Evolutionary conservation across 2,329 filamentous ascomycete genomes (phyloP), one percentile per base, ranked within the genome.

Genomic region (Verticillium nonalfalfae): DNA sequence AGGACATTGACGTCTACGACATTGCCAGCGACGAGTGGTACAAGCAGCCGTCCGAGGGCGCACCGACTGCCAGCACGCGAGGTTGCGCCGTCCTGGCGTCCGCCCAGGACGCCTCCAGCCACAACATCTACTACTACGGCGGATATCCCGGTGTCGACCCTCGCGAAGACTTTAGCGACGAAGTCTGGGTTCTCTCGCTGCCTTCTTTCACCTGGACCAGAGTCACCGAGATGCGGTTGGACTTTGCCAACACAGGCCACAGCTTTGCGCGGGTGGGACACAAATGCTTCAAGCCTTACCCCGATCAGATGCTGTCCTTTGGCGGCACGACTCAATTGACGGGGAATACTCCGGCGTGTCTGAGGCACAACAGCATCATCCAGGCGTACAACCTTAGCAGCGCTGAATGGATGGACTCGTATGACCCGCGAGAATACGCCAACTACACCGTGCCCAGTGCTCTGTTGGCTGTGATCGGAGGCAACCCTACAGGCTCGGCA

Each of bases 61-160:
- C 79, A 0, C 85, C 83, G 0, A 84, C 86, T 0, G 76, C 85
- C 76, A 72, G 83, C 74, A 70, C 90, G 75, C 72, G 89, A 80
- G 80, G 89, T 70, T 95, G 91, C 69, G 88, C 90, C 3, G 88
- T 92, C 0, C 85, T 91, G 1, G 90, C 85, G n/a, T 79, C 85
- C 0, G 87, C 90, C 14, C 79, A 85, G 55, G 90, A 93, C 69
- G 81, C 79, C 38, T 90, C 89, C 11, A 92, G 88, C 62, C 90
- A 89, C 73, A 93, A 93, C 70, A 87, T 96, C 58, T 93, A 94
- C 77, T 91, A 91, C 76, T 95, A 92, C 67, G 91, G 90, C 15
- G 91, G 91, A 0, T 93, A 89, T 69, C 75, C 85, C 61, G 85
- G 84, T 0, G 66, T 86, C 6, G 62, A 81, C 61, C 34, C 62